Percentiles rank a stretch among this genome's conserved stretches.
These are phyloP conservation scores for Trichomonascus vanleenenianus DNA, from an alignment of 805 yeast species.

Conservation along the genomic window DNA sequence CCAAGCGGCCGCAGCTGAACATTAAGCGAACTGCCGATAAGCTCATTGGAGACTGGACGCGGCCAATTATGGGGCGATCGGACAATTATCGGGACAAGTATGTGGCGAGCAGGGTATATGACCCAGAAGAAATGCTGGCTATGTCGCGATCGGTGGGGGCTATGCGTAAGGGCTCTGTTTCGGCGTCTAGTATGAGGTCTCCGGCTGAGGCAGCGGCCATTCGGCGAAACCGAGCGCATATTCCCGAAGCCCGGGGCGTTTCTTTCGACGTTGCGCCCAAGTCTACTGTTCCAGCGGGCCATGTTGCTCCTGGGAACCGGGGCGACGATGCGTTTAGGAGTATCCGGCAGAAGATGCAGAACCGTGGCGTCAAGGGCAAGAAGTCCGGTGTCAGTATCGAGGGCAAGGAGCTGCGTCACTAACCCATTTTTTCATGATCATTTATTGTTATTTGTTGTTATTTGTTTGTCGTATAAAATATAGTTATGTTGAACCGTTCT, in stretches of 20 bases:
- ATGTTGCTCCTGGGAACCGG: conserved; percentile 33
- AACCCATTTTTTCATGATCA: too few species aligned
- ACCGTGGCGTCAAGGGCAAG: conserved; percentile 32
- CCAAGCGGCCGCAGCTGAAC: conserved; percentile 79
- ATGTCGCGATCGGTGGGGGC: conserved; percentile 2
- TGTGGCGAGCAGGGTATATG: conserved; percentile 58
- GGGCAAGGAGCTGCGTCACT: conserved; percentile 33
- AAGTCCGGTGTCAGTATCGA: conserved; percentile 76
- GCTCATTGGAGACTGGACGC: conserved; percentile 93
- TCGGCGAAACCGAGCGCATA: conserved; percentile 89
- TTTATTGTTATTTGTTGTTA: too few species aligned
- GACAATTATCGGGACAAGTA: conserved; percentile 88
- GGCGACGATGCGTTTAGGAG: conserved; percentile 61
- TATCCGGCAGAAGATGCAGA: conserved; percentile 51
- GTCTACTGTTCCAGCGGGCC: conserved; percentile 31
- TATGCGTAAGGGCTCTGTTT: conserved; percentile 6
- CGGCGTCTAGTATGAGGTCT: conserved; percentile 9
- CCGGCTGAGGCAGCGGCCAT: conserved; percentile 81
- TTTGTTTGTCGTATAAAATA: too few species aligned
- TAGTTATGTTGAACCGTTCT: too few species aligned
- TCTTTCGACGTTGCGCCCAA: conserved; percentile 89
- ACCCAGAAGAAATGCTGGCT: conserved; percentile 25
- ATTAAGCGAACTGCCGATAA: conserved; percentile 85
- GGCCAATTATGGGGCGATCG: conserved; percentile 93
- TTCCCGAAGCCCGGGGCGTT: conserved; percentile 83